Base-by-base conservation (phyloP, 495 filamentous ascomycete genomes). In the Penicillium tannophilum region DNA sequence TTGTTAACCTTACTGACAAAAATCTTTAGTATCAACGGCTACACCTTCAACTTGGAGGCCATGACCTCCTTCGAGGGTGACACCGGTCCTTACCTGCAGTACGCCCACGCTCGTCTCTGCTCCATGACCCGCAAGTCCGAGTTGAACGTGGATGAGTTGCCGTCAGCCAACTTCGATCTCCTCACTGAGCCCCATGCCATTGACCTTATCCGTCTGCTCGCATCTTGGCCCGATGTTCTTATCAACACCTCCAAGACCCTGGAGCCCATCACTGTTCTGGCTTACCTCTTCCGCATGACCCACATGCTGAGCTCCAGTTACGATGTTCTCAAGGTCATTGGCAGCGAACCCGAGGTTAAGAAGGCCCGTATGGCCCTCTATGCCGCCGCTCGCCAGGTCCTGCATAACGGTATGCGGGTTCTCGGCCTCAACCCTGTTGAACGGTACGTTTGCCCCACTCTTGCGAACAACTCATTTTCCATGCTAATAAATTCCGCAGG, bases 251-350 rank as follows among this genome's bases (percentile, higher is more conserved):
- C 77, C 60, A 86, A 84, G 74, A 87, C 83, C 14, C 76, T 84
- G 46, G 87, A 90, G 71, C 86, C 87, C 17, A 75, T 84, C 45
- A 87, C 84, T 7, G 79, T 95, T 50, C 76, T 96, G 33, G 86
- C 86, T 11, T 96, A 94, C 74, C 83, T 96, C 45, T 93, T 93
- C 80, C 88, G 86, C 74, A 88, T 96, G 88, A 95, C 90, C 1
- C 91, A 94, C 69, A 79, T 86, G 51, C 73, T 96, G 54, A 93
- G 89, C 78, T 90, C 86, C 39, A 89, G 87, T 70, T 96, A 94
- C 69, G 91, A 92, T 64, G 83, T 90, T 5, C 81, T 96, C 33
- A 82, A 89, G 67, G 88, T 96, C 24, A 82, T 93, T 12, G 89
- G 90, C 46, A 90, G 85, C 65, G 83, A 84, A 69, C 81, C 80